phyloP scores from a whole-genome alignment of 2,329 filamentous ascomycete species.

The Sporothrix brunneoviolacea region DNA sequence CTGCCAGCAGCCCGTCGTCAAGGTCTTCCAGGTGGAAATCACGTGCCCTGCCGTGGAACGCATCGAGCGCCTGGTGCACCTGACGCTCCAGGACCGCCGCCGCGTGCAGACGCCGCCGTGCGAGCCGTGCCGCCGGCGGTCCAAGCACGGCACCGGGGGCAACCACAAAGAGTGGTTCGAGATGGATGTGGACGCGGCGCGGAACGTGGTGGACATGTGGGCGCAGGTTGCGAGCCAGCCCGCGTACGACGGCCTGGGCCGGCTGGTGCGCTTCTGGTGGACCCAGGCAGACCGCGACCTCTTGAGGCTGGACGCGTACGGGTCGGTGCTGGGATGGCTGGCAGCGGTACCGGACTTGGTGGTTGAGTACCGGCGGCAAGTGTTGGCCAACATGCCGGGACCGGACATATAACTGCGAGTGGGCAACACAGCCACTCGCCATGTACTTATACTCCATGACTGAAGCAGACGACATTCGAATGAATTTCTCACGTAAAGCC shows the following conservation, averaged over 20 bases:
- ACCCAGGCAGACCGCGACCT: not conserved
- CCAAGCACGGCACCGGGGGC: not conserved
- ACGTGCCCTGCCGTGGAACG: not conserved
- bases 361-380: not conserved
- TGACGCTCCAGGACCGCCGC: not conserved
- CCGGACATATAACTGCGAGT: not conserved
- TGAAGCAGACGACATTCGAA: too few relatives aligned
- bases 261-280: not conserved
- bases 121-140: not conserved
- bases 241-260: not conserved
- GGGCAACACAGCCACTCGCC: not conserved
- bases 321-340: not conserved
- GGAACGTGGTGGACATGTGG: not conserved
- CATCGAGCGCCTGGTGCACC: not conserved
- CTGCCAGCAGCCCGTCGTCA: not conserved
- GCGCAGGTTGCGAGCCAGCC: not conserved
- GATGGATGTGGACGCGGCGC: not conserved
- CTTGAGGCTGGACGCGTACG: not conserved
- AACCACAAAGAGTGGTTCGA: not conserved
- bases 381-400: not conserved
- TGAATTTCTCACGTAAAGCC: too few relatives aligned
- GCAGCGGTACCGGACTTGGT: not conserved
- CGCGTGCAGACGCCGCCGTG: not conserved
- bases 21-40: not conserved
- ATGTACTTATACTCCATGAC: too few relatives aligned